Evolutionary conservation across 331 rosid species (phyloP).

Genomic region (Pyrus hybrid): DNA sequence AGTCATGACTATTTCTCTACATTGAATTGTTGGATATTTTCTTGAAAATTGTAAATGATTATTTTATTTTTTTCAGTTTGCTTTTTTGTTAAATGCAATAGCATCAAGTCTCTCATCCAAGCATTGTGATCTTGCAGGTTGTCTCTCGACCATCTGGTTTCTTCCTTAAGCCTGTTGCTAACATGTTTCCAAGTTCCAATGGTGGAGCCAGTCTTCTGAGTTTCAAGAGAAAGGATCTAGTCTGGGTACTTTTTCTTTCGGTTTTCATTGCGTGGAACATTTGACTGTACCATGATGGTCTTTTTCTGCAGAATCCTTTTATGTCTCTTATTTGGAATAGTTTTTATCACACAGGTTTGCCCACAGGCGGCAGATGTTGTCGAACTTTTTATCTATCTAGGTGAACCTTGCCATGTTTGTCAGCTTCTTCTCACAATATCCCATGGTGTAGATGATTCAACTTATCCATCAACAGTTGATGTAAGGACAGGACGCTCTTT

Average conservation of each 20-base stretch:
- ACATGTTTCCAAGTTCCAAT: constrained; percentile 59
- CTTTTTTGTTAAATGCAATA: not conserved
- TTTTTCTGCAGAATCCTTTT: not conserved
- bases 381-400: constrained; percentile 86
- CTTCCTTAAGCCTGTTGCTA: constrained; percentile 79
- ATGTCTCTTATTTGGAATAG: constrained; percentile 12
- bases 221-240: constrained; percentile 70
- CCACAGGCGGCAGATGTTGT: constrained; percentile 84
- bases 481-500: constrained; percentile 80
- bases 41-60: not conserved
- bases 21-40: not conserved
- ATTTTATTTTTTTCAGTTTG: not conserved
- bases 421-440: constrained; percentile 99
- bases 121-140: constrained; percentile 49
- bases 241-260: constrained; percentile 57
- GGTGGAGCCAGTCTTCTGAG: constrained; percentile 83
- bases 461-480: constrained; percentile 94
- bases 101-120: constrained; percentile 1
- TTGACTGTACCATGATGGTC: constrained; percentile 9
- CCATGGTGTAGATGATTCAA: constrained; percentile 95
- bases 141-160: constrained; percentile 82
- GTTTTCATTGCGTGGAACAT: constrained; percentile 6
- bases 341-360: constrained; percentile 63
- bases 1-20: not conserved
- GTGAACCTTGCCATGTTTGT: constrained; percentile 97